These are phyloP conservation scores for Trichoderma endophyticum DNA, from an alignment of 2,329 filamentous ascomycete genomes.

Conservation along the genomic window DNA sequence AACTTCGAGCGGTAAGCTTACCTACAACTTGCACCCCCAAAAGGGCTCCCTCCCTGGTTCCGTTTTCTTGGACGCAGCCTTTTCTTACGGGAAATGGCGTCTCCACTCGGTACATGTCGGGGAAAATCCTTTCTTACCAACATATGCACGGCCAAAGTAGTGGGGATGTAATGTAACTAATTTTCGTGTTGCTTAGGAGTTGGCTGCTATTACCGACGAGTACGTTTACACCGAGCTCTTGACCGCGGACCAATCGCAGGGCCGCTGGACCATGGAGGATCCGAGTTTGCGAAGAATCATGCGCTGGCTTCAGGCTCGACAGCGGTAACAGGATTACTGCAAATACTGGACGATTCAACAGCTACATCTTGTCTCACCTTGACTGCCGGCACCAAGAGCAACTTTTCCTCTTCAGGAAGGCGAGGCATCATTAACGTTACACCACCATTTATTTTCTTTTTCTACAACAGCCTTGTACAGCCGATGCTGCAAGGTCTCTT, in stretches of 20 bases:
- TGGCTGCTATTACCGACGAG: slow-evolving; percentile 57
- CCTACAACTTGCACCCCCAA: neutral
- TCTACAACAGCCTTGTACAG: slow-evolving; percentile 1
- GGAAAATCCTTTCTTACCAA: neutral
- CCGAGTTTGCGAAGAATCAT: slow-evolving; percentile 55
- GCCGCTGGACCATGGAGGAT: slow-evolving; percentile 62
- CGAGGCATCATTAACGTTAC: neutral
- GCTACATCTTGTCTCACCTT: neutral
- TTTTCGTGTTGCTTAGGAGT: slow-evolving; percentile 42
- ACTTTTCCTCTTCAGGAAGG: neutral
- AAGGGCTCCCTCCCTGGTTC: neutral
- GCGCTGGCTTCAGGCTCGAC: slow-evolving; percentile 52
- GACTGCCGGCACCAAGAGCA: neutral
- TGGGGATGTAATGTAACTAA: neutral
- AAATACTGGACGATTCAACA: neutral
- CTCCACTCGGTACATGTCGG: slow-evolving; percentile 1
- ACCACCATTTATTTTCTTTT: neutral
- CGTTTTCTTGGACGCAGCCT: neutral
- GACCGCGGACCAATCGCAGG: slow-evolving; percentile 50
- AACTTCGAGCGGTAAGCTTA: slow-evolving; percentile 52
- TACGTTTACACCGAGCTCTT: slow-evolving; percentile 55
- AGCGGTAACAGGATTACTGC: slow-evolving; percentile 19
- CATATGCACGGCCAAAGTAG: slow-evolving; percentile 2
- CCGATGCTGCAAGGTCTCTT: neutral
- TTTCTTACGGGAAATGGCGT: neutral